These are phyloP conservation scores for Iris pallida DNA, from an alignment of 116 monocot species.

Conservation along the genomic window DNA sequence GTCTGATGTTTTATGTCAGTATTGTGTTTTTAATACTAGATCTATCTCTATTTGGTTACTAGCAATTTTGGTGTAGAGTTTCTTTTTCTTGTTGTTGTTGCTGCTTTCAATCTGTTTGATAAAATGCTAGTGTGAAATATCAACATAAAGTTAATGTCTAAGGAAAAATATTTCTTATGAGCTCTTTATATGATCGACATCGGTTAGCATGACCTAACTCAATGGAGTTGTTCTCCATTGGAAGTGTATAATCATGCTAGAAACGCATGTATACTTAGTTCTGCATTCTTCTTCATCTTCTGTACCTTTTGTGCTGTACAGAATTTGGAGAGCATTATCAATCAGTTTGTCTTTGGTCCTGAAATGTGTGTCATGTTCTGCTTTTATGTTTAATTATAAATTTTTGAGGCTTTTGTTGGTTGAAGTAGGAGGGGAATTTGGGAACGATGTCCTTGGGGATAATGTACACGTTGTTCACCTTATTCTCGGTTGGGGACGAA, in stretches of 20 bases:
- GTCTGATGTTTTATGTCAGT: no score
- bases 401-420: neutral
- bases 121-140: no score
- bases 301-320: conserved; percentile 76
- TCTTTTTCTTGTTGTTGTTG: no score
- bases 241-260: conserved; percentile 21
- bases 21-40: no score
- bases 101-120: no score
- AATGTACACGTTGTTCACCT: conserved; percentile 74
- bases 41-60: no score
- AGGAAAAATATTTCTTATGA: conserved; percentile 12
- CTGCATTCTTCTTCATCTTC: conserved; percentile 76
- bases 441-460: conserved; percentile 80
- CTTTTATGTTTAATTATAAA: neutral
- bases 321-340: conserved; percentile 84
- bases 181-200: no score
- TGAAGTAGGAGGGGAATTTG: conserved; percentile 57
- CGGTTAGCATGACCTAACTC: no score
- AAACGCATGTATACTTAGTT: conserved; percentile 62
- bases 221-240: neutral
- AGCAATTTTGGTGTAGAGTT: no score
- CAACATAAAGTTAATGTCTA: no score
- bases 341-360: conserved; percentile 25
- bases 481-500: conserved; percentile 75
- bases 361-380: neutral